Conservation (phyloP, 2,329 filamentous ascomycete genomes). For the Sporothrix curviconia region DNA sequence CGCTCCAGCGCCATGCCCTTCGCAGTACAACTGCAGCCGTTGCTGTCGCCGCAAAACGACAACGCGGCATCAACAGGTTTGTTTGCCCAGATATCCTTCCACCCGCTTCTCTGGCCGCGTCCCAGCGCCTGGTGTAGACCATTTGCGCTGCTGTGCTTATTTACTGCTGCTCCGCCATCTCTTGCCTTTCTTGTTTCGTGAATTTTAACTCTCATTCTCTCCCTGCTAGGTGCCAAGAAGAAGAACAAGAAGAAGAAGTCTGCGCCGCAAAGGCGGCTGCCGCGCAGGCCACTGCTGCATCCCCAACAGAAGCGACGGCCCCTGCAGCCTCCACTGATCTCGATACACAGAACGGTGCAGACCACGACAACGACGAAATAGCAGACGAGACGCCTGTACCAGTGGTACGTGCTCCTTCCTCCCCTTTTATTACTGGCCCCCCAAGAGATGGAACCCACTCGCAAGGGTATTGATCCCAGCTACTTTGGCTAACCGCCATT, state of each 20-base stretch:
- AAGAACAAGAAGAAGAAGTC: slow-evolving; percentile 53
- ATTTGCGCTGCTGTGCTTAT: background rate
- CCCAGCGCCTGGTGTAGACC: background rate
- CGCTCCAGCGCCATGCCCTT: slow-evolving; percentile 15
- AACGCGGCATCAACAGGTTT: slow-evolving; percentile 15
- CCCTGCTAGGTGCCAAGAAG: slow-evolving; percentile 43
- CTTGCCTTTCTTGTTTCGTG: no score
- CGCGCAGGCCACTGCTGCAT: slow-evolving; percentile 17
- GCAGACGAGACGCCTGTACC: slow-evolving; percentile 8
- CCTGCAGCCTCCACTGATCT: slow-evolving; percentile 7
- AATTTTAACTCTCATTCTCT: slow-evolving; percentile 20
- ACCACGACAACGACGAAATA: slow-evolving; percentile 22
- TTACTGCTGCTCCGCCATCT: no score
- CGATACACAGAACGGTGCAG: slow-evolving; percentile 20
- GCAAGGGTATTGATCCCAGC: background rate
- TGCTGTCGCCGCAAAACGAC: slow-evolving; percentile 14
- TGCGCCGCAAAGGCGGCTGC: slow-evolving; percentile 38
- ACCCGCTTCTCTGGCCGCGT: background rate
- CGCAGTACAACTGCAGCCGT: slow-evolving; percentile 8
- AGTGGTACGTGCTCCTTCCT: background rate
- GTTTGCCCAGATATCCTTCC: background rate
- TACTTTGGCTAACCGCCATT: background rate
- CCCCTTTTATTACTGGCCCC: background rate
- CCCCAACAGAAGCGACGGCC: slow-evolving; percentile 12
- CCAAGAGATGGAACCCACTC: background rate